A percentile compares a stretch with the other conserved stretches of the same genome.
Conservation (phyloP, 2,329 filamentous ascomycete genomes). For the Aspergillus costaricaensis region DNA sequence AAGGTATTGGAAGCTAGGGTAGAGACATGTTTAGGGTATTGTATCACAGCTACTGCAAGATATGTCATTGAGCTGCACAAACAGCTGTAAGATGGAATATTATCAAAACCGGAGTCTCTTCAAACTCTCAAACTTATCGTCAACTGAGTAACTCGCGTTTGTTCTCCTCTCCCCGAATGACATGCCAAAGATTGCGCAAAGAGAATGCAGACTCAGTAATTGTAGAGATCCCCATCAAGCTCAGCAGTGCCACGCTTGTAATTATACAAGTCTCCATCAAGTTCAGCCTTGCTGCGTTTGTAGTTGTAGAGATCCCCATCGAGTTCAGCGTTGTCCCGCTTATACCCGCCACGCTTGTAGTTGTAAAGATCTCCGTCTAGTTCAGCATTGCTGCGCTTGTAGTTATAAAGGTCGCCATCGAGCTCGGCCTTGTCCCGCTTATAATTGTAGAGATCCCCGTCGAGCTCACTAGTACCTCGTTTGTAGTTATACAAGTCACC, state of each 20-base stretch:
- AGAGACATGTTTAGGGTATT: no score
- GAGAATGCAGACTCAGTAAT: background rate
- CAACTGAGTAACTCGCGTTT: no score
- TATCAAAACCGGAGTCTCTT: no score
- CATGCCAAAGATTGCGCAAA: no score
- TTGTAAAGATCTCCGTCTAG: background rate
- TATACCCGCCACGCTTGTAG: background rate
- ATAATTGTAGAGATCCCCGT: background rate
- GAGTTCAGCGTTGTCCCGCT: background rate
- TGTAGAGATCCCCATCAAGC: background rate
- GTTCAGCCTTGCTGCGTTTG: background rate
- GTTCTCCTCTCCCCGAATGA: no score
- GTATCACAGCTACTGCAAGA: no score
- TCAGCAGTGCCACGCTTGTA: background rate
- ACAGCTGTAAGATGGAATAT: no score
- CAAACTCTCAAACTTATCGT: no score
- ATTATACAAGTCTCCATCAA: background rate
- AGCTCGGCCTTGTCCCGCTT: background rate
- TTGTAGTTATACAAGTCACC: conserved; percentile 4
- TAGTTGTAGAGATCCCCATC: background rate
- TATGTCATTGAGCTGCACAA: no score
- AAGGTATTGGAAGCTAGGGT: no score
- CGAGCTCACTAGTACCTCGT: background rate
- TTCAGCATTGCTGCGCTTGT: background rate
- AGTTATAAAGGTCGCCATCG: background rate